phyloP scores from a whole-genome alignment of 441 rosid species.

The Hypseocharis bilobata region DNA sequence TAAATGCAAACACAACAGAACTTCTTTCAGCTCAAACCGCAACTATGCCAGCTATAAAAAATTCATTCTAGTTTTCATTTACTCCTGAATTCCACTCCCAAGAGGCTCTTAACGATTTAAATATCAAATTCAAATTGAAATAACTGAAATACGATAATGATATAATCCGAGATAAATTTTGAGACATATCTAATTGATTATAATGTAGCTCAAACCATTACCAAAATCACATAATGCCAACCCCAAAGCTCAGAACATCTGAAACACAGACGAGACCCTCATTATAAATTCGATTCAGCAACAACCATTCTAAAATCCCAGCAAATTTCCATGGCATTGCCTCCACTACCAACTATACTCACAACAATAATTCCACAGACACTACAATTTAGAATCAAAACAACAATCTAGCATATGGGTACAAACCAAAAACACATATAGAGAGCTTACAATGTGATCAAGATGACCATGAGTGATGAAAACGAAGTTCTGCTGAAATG shows the following conservation, averaged over 20 bases:
- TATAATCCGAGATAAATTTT: neutral
- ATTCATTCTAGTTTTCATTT: no score
- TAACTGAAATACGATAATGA: no score
- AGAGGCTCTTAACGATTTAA: no score
- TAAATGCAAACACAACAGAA: neutral
- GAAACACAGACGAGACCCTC: neutral
- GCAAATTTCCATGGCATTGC: neutral
- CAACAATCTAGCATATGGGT: neutral
- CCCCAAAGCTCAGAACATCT: neutral
- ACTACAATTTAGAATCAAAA: neutral
- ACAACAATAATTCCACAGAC: neutral
- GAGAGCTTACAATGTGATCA: constrained; percentile 63
- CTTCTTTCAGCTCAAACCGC: neutral
- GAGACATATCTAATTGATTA: neutral
- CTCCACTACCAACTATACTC: neutral
- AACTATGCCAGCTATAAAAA: no score
- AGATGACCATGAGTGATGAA: constrained; percentile 89
- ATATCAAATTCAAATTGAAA: no score
- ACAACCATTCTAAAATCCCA: neutral
- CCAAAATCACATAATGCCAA: no score
- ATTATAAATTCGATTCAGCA: neutral
- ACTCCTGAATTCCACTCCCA: no score
- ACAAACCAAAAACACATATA: no score
- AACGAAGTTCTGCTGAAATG: constrained; percentile 83
- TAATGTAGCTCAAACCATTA: neutral